Conservation (phyloP, 495 filamentous ascomycete genomes). For the Aspergillus ellipticus region DNA sequence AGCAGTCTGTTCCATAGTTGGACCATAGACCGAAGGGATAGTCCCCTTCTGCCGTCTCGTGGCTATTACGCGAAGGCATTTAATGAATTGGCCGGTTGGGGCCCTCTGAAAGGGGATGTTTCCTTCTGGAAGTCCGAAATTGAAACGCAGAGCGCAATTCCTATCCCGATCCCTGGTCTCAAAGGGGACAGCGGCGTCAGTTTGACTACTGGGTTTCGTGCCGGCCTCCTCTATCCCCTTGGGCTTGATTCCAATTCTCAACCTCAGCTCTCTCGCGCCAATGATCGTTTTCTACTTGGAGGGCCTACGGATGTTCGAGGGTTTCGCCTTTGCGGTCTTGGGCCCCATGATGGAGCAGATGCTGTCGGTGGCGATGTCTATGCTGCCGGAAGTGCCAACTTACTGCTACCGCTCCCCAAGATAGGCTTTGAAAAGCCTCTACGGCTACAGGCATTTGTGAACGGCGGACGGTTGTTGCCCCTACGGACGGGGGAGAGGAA, state of each 20-base stretch:
- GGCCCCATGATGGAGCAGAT: constrained; percentile 79
- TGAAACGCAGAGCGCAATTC: constrained; percentile 69
- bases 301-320: constrained; percentile 93
- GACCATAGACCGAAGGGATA: constrained; percentile 73
- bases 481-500: constrained; percentile 56
- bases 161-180: constrained; percentile 65
- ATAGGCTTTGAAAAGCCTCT: constrained; percentile 77
- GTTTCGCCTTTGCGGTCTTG: constrained; percentile 83
- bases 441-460: constrained; percentile 83
- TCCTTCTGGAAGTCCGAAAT: constrained; percentile 84
- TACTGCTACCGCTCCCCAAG: constrained; percentile 79
- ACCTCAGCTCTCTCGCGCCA: constrained; percentile 68
- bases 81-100: constrained; percentile 83
- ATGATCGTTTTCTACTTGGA: constrained; percentile 92
- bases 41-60: constrained; percentile 72
- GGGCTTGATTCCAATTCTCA: constrained; percentile 47
- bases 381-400: constrained; percentile 77
- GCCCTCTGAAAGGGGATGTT: constrained; percentile 81
- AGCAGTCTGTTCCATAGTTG: constrained; percentile 79
- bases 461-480: constrained; percentile 80
- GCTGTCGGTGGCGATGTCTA: constrained; percentile 89
- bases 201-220: constrained; percentile 61
- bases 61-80: constrained; percentile 75
- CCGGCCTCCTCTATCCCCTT: constrained; percentile 61
- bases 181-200: constrained; percentile 69